These are phyloP conservation scores for Aspergillus thermomutatus DNA, from an alignment of 2,329 filamentous ascomycete genomes.

Conservation along the genomic window DNA sequence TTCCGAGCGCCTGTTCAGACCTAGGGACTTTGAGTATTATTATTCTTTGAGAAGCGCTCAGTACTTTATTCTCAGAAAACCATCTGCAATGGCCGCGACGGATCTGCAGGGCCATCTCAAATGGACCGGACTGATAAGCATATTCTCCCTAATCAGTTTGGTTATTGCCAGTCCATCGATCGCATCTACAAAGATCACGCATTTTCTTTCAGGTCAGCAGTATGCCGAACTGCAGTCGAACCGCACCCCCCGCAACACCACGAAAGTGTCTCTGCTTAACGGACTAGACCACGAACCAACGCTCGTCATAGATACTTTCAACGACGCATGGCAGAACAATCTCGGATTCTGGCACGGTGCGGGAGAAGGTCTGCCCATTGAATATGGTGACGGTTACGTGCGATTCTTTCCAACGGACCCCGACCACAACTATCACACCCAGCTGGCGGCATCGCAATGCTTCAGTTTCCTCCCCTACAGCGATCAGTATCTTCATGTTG, in stretches of 20 bases:
- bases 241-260: conserved; percentile 1
- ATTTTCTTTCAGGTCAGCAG: neutral
- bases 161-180: neutral
- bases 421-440: conserved; percentile 61
- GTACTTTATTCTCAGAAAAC: neutral
- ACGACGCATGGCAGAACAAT: conserved; percentile 51
- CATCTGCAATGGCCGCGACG: neutral
- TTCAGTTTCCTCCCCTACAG: conserved; percentile 54
- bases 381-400: conserved; percentile 51
- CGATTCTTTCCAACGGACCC: conserved; percentile 58
- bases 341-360: conserved; percentile 64
- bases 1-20: neutral
- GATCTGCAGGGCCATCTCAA: neutral
- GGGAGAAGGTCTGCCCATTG: conserved; percentile 57
- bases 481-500: conserved; percentile 62
- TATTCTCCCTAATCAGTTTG: neutral
- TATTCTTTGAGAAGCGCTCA: neutral
- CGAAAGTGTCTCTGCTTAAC: neutral
- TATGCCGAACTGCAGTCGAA: neutral
- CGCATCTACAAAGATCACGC: neutral
- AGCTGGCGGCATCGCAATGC: conserved; percentile 53
- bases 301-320: conserved; percentile 60
- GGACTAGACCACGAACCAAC: conserved; percentile 2
- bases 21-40: neutral
- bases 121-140: neutral